A percentile compares a stretch with the other conserved stretches of the same genome.
Evolutionary conservation across 1,284 basidiomycete species (phyloP).

Genomic region (Coniferiporia weirii): DNA sequence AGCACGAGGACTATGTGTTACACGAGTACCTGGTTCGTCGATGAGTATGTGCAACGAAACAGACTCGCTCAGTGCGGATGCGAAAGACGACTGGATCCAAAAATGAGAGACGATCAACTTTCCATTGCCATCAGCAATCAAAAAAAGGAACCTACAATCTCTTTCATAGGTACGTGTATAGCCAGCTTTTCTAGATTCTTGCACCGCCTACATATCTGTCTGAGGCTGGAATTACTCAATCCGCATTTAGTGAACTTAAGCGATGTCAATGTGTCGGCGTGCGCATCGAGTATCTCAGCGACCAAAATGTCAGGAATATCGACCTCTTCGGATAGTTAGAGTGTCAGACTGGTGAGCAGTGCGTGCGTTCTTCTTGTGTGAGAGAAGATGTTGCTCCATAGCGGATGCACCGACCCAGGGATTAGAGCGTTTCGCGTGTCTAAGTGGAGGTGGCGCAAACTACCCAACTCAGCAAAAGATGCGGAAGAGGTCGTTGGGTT

Average conservation of each 20-base stretch:
- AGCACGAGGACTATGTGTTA: slow-evolving; percentile 37
- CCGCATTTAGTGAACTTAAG: slow-evolving; percentile 45
- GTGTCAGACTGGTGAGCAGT: slow-evolving; percentile 41
- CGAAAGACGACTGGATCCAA: slow-evolving; percentile 25
- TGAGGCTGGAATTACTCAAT: slow-evolving; percentile 35
- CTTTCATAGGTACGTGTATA: slow-evolving; percentile 44
- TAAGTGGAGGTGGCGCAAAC: background rate
- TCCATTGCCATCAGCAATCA: background rate
- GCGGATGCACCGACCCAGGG: background rate
- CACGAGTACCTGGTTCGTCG: slow-evolving; percentile 42
- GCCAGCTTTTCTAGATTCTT: slow-evolving; percentile 44
- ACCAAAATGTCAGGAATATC: slow-evolving; percentile 37
- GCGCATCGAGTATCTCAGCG: slow-evolving; percentile 37
- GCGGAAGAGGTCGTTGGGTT: slow-evolving; percentile 19
- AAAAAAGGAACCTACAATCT: slow-evolving; percentile 38
- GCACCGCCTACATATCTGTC: slow-evolving; percentile 40
- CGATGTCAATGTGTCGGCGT: slow-evolving; percentile 39
- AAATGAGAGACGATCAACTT: background rate
- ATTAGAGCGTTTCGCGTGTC: slow-evolving; percentile 7
- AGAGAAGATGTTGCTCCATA: slow-evolving; percentile 8
- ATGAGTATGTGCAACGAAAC: slow-evolving; percentile 41
- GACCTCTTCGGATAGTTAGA: slow-evolving; percentile 44
- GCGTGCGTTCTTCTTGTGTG: slow-evolving; percentile 11
- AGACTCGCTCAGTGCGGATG: slow-evolving; percentile 34
- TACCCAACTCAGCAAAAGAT: background rate